Evolutionary conservation across 345 rosid species (phyloP).

Genomic region (Reutealis trisperma): DNA sequence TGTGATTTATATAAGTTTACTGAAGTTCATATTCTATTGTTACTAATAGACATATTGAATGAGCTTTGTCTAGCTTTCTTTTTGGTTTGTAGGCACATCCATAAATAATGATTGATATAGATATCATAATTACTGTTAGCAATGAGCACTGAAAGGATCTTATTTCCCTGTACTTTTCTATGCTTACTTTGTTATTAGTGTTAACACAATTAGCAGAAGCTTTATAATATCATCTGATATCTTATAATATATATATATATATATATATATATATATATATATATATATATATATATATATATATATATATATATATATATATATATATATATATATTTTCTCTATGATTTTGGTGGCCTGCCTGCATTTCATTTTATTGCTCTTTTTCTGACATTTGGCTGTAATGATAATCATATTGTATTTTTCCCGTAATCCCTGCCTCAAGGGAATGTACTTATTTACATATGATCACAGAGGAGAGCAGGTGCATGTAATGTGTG

Average conservation of each 20-base stretch:
- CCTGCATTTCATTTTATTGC: background rate
- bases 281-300: too few species aligned
- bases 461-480: constrained; percentile 65
- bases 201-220: background rate
- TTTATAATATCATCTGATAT: background rate
- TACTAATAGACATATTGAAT: background rate
- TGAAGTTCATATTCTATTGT: background rate
- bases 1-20: background rate
- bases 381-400: constrained; percentile 15
- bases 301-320: too few species aligned
- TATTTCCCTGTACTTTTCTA: background rate
- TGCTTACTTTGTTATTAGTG: background rate
- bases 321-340: too few species aligned
- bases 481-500: constrained; percentile 79
- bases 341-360: background rate
- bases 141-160: background rate
- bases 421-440: constrained; percentile 11
- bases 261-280: too few species aligned
- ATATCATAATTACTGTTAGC: background rate
- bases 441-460: constrained; percentile 29
- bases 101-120: background rate
- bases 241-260: too few species aligned
- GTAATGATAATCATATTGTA: constrained; percentile 27
- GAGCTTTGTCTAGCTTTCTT: background rate
- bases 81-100: background rate